Base-by-base conservation (phyloP, 257 asterid species). In the Eucommia ulmoides region DNA sequence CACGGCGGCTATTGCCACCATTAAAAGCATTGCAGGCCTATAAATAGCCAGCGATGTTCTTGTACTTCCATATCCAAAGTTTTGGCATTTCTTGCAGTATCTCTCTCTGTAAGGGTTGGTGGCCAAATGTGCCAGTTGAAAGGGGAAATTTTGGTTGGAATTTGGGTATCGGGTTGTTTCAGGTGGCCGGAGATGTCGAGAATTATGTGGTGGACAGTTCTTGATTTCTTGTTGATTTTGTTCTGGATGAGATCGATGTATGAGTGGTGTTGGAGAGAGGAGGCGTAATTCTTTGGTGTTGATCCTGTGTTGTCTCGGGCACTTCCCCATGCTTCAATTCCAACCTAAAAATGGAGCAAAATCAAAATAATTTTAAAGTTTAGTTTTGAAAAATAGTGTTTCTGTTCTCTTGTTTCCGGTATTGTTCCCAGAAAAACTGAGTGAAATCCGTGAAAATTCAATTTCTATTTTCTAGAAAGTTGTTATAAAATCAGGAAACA, bases 271-370 rank as follows among this genome's bases (percentile, higher is more conserved):
- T 93, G 80, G 24, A 86, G 73, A 11, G 78, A 22, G 51, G 72
- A 62, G 41, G 96, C 96, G 22, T 80, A 80, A 57, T 86, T 94
- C 12, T 80, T 64, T 12, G 96, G 84, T 12, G 94, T 80, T 58
- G 75, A 57, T 15, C 93, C 94, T 0, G 71, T 68, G 49, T 76
- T 66, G 64, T 86, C 96, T 17, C 72, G 60, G 14, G 75, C 72
- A 20, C 26, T 68, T 57, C 65, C 76, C 96, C 96, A 86, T 14
- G 93, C 94, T 52, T 80, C 65, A 7, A 78, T 54, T 53, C 94
- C 94, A 65, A 78, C 87, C 96, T 86, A 80, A 42, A 67, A 35
- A 59, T 29, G 38, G 12, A 29, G 12, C 38, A 29, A 29, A 29
- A 29, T 5, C 7, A 29, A 29, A 29, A 29, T 5, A 29, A 29